phyloP scores from a whole-genome alignment of 1,284 basidiomycete genomes.

The Sanghuangporus sanghuang region DNA sequence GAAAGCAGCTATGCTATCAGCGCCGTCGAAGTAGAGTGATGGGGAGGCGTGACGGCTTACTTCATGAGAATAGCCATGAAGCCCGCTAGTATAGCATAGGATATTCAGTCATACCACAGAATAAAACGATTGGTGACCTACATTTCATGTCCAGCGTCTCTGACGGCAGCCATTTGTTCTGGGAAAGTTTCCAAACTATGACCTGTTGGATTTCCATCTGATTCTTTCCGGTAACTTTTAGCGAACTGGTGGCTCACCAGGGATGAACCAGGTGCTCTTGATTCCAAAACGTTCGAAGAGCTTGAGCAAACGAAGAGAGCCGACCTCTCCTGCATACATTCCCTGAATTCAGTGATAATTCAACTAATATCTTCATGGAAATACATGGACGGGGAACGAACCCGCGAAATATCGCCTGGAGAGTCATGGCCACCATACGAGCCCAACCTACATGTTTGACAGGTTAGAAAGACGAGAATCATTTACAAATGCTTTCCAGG shows the following conservation, averaged over 20 bases:
- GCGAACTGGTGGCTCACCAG: conserved; percentile 34
- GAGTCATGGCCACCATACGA: conserved; percentile 69
- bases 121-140: conserved; percentile 24
- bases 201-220: conserved; percentile 31
- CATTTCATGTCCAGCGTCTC: conserved; percentile 69
- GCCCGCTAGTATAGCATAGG: conserved; percentile 36
- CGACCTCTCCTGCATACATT: conserved; percentile 72
- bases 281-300: conserved; percentile 70
- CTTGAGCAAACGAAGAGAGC: conserved; percentile 60
- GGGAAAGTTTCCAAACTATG: conserved; percentile 71
- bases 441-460: conserved; percentile 43
- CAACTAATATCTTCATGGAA: neutral
- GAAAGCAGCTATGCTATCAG: neutral
- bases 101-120: conserved; percentile 1
- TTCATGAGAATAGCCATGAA: conserved; percentile 76
- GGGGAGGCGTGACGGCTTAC: conserved; percentile 24
- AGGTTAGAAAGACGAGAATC: neutral
- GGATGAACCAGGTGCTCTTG: conserved; percentile 71
- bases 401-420: conserved; percentile 58
- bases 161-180: conserved; percentile 55
- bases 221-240: neutral
- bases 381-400: conserved; percentile 23
- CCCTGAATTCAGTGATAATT: conserved; percentile 35
- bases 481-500: neutral
- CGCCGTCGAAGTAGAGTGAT: neutral